Base-by-base conservation (phyloP, 164 flowering plant species). In the Vitis rupestris region DNA sequence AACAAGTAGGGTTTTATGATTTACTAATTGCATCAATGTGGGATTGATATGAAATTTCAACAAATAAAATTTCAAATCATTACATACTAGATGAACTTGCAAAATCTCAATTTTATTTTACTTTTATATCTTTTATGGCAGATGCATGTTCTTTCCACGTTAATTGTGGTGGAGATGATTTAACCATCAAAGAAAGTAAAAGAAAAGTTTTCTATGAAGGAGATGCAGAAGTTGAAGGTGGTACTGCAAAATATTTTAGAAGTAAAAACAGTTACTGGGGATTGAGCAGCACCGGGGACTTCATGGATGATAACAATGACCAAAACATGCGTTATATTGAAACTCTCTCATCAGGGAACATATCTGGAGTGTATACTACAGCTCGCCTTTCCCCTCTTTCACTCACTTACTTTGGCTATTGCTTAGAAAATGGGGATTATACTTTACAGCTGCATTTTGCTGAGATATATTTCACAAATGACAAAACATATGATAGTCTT, bases 91-190 rank as follows among this genome's bases (percentile, higher is more conserved):
- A 37, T 37, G 44, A 56, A 8, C 27, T 61, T 63, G 61, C 23
- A 8, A 7, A 55, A 71, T 50, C 9, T 37, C 19, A 44, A 37
- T 23, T 3, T 29, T 56, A 8, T 47, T 29, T 17, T 44, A 8
- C 10, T 23, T 68, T 44, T 66, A 13, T 59, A 56, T 60, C 52
- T 58, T 3, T 68, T 3, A 27, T 69, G 62, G 50, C 87, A 93
- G 94, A 82, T 62, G 69, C 62, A 23, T 81, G 72, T 64, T 87
- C 86, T 29, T 69, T 87, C 55, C 73, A 82, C 78, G 83, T 91
- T 54, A 93, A 93, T 74, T 87, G 89, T 78, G 98, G 98, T 59
- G 98, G 98, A 73, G 30, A 61, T 23, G 86, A 83, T 56, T 57
- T 68, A 19, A 69, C 57, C 3, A 13, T 77, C 55, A 74, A 76